Evolutionary conservation across 352 stramenopile genomes (phyloP), one percentile per base, ranked within the genome.

Genomic region (Phytophthora chlamydospora): DNA sequence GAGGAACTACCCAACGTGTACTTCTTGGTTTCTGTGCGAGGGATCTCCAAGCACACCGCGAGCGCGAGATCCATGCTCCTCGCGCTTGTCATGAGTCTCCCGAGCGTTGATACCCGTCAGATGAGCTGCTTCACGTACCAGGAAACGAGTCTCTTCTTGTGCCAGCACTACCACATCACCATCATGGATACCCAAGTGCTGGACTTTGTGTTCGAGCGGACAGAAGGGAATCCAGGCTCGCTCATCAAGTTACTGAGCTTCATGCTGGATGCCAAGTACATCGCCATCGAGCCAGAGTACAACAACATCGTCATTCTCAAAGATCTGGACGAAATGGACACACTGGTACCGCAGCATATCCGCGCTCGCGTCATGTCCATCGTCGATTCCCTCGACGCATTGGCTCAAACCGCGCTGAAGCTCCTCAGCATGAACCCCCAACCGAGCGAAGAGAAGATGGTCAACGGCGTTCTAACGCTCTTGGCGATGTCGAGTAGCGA

Each of bases 111-210:
- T 1, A 73, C 53, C 2, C 47, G 48, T 3, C 79, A 90, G 38
- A 72, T 91, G 39, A 68, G 64, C 16, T 67, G 76, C 17, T 86
- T 93, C 46, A 83, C 58, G 0, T 87, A 84, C 42, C 81, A 90
- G 33, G 74, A 80, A 56, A 91, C 83, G 14, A 87, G 78, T 47
- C 61, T 91, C 8, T 93, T 93, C 24, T 59, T 93, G 12, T 90
- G 81, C 27, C 81, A 93, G 62, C 66, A 83, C 13, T 93, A 87
- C 52, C 79, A 89, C 52, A 93, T 93, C 40, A 81, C 81, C 0
- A 91, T 93, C 40, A 91, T 93, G 83, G 81, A 93, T 50, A 85
- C 83, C 4, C 74, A 93, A 62, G 48, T 93, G 19, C 80, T 93
- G 1, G 71, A 86, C 41, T 93, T 90, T 60, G 83, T 88, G 12